These are phyloP conservation scores for Marsdenia floribunda DNA, from an alignment of 257 asterid genomes.

Conservation along the genomic window DNA sequence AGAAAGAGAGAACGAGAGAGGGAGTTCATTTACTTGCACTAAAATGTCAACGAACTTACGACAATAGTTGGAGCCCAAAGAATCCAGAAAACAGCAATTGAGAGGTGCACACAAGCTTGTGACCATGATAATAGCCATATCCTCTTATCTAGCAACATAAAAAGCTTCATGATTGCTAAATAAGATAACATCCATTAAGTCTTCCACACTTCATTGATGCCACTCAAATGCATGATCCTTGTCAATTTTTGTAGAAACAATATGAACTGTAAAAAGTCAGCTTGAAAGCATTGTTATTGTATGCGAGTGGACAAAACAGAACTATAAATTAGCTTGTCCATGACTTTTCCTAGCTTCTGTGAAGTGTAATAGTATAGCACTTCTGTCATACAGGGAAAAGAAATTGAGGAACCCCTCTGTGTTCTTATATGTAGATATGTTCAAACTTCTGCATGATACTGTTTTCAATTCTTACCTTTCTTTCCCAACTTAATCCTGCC, in stretches of 20 bases:
- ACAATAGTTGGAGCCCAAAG: constrained; percentile 84
- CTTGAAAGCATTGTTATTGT: neutral
- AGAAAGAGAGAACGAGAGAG: no score
- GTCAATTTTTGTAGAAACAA: neutral
- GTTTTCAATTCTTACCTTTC: neutral
- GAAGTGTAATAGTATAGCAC: neutral
- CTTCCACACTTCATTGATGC: neutral
- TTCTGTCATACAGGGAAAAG: neutral
- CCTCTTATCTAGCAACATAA: constrained; percentile 57
- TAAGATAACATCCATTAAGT: constrained; percentile 1
- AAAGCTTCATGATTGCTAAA: constrained; percentile 8
- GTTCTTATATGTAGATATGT: neutral
- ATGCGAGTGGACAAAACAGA: neutral
- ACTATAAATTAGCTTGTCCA: neutral
- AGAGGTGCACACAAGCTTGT: constrained; percentile 63
- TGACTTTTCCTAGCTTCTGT: neutral
- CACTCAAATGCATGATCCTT: neutral
- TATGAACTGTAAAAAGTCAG: neutral
- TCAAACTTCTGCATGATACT: neutral
- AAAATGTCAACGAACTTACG: constrained; percentile 35
- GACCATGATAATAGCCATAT: constrained; percentile 74
- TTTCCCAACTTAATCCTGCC: neutral
- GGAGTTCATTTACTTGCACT: constrained; percentile 2
- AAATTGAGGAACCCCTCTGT: neutral
- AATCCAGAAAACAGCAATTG: constrained; percentile 71